Evolutionary conservation across 2,329 filamentous ascomycete species (phyloP).

Genomic region (Cladosporium sp.): DNA sequence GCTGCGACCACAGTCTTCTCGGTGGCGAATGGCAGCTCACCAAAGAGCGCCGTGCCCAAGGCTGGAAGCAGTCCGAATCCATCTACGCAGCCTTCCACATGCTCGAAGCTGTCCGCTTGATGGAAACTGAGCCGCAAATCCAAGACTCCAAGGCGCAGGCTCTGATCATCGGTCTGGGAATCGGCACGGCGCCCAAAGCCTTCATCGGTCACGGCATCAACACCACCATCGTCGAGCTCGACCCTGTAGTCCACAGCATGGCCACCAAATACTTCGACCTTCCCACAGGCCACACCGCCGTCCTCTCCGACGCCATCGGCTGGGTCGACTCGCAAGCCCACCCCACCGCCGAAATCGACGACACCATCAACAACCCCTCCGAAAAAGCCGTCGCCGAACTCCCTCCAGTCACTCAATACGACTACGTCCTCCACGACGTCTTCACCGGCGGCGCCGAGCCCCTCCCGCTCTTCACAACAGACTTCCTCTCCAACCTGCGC

Average conservation of each 20-base stretch:
- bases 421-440: conserved; percentile 97
- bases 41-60: conserved; percentile 40
- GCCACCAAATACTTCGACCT: conserved; percentile 82
- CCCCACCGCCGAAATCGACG: conserved; percentile 30
- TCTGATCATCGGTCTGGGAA: conserved; percentile 86
- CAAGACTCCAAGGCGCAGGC: conserved; percentile 55
- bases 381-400: neutral
- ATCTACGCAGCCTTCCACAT: conserved; percentile 97
- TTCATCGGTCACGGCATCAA: conserved; percentile 84
- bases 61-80: conserved; percentile 69
- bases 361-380: neutral
- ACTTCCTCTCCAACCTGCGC: conserved; percentile 74
- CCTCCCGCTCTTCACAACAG: conserved; percentile 79
- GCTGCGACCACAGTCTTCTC: conserved; percentile 91
- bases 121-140: conserved; percentile 54
- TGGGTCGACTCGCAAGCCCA: conserved; percentile 51
- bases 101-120: conserved; percentile 84
- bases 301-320: conserved; percentile 78
- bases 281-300: conserved; percentile 72
- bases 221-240: conserved; percentile 93
- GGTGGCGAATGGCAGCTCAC: conserved; percentile 85
- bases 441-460: conserved; percentile 97
- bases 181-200: conserved; percentile 87
- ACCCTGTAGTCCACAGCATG: conserved; percentile 83
- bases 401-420: conserved; percentile 55